Evolutionary conservation across 495 filamentous ascomycete genomes (phyloP), one percentile per base, ranked within the genome.

Genomic region (Penicillium robsamsonii): DNA sequence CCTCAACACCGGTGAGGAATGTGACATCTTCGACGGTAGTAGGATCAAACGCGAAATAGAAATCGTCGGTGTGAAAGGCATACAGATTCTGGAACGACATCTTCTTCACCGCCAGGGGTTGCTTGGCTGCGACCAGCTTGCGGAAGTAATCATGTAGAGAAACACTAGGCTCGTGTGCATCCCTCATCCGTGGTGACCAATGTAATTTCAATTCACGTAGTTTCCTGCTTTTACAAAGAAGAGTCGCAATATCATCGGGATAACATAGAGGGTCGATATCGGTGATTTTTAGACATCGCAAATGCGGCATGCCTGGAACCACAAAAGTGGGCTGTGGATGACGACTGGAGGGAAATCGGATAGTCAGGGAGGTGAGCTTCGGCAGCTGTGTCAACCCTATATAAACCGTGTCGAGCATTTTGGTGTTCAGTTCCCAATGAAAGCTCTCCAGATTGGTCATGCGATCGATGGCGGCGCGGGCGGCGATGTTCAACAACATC

Each of bases 201-300:
- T 86, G 81, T 30, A 86, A 54, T 35, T 69, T 81, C 7, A 87
- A 72, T 18, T 82, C 79, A 41, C 70, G 70, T 30, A 87, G 65
- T 30, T 81, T 82, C 49, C 70, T 75, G 15, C 80, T 79, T 33
- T 77, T 73, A 24, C 72, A 67, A 3, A 86, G 69, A 24, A 87
- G 65, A 7, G 80, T 71, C 8, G 82, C 81, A 31, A 87, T 79
- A 61, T 87, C 84, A 61, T 87, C 84, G 0, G 81, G 79, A 55
- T 86, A 86, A 65, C 84, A 87, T 9, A 87, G 70, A 1, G 84
- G 84, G 55, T 87, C 84, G 44, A 87, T 83, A 55, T 86, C 74
- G 56, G 77, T 78, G 30, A 83, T 72, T 56, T 77, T 79, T 27
- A 87, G 65, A 27, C 60, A 70, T 20, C 72, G 69, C 29, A 87